Evolutionary conservation across 1,139 yeast species (phyloP).

Genomic region (Pichia sp.): DNA sequence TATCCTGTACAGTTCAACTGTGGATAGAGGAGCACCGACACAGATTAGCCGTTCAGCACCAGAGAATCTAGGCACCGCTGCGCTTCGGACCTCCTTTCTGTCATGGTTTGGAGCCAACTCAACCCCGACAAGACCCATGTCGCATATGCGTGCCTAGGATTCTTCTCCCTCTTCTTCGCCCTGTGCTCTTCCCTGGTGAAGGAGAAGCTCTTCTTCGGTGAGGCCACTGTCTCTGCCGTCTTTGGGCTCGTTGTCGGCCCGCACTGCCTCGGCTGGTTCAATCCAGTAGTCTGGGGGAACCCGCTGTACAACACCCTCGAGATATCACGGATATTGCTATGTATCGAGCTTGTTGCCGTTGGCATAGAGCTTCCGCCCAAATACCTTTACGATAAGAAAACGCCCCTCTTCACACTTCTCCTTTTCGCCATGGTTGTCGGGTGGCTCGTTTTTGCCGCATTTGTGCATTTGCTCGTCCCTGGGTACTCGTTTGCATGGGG

Average conservation of each 20-base stretch:
- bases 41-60: too few species aligned
- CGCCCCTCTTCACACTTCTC: conserved; percentile 72
- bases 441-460: conserved; percentile 84
- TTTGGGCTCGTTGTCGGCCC: conserved; percentile 94
- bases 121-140: conserved; percentile 54
- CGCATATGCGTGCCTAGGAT: conserved; percentile 89
- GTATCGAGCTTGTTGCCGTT: conserved; percentile 93
- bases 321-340: conserved; percentile 78
- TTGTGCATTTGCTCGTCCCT: conserved; percentile 81
- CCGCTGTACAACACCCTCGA: conserved; percentile 81
- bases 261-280: conserved; percentile 82
- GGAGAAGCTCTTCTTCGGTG: conserved; percentile 86
- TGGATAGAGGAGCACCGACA: too few species aligned
- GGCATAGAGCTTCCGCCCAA: conserved; percentile 94
- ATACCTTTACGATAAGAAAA: conserved; percentile 87
- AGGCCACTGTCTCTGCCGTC: conserved; percentile 88
- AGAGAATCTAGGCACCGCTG: too few species aligned
- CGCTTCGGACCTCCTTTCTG: too few species aligned
- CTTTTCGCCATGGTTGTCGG: conserved; percentile 94
- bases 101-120: conserved; percentile 31
- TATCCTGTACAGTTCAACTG: too few species aligned
- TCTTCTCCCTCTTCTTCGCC: conserved; percentile 81
- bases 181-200: conserved; percentile 85
- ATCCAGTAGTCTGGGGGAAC: conserved; percentile 91
- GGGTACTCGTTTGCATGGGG: conserved; percentile 75